Conservation (phyloP, 202 grass and related monocot genomes). For the Eragrostis tef region DNA sequence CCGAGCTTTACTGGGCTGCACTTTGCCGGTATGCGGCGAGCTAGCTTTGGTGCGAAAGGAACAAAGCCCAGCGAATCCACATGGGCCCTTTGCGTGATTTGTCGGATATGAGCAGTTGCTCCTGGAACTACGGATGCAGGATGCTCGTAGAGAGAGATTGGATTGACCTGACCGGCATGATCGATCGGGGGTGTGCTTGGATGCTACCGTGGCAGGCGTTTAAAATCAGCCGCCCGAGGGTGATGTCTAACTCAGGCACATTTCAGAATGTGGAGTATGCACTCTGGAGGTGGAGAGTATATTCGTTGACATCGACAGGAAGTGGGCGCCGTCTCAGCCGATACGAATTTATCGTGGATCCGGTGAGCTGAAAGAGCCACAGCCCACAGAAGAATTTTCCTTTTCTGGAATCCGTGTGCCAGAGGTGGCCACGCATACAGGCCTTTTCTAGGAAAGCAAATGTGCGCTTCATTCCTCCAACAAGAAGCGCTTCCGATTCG, state of each 20-base stretch:
- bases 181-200: no score
- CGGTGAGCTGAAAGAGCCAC: background rate
- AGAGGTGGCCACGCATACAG: background rate
- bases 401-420: slow-evolving; percentile 27
- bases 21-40: background rate
- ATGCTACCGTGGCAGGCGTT: no score
- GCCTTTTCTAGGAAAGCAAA: background rate
- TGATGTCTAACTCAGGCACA: no score
- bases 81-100: background rate
- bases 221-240: no score
- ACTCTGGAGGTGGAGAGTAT: background rate
- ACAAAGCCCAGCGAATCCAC: background rate
- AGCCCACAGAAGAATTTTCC: background rate
- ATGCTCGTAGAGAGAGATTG: background rate
- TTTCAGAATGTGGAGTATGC: background rate
- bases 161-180: background rate
- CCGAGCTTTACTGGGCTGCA: background rate
- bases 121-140: no score
- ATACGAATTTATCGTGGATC: slow-evolving; percentile 10
- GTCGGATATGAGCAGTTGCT: background rate
- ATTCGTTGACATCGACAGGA: slow-evolving; percentile 25
- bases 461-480: background rate
- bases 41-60: background rate
- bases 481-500: background rate
- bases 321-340: background rate